phyloP scores from a whole-genome alignment of 805 yeast species.

The Kuraishia piskuri region DNA sequence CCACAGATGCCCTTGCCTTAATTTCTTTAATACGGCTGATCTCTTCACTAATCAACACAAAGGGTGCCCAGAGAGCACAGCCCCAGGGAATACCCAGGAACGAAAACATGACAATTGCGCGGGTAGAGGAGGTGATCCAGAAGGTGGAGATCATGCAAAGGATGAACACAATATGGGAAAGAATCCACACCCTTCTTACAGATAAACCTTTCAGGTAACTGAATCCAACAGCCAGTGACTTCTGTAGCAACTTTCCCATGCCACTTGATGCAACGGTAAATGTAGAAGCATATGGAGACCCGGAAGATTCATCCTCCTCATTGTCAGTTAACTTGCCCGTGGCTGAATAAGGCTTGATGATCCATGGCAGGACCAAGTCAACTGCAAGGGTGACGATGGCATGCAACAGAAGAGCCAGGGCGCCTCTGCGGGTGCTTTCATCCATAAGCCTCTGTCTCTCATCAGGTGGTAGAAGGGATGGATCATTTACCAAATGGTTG shows the following conservation, averaged over 20 bases:
- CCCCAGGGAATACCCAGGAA: slow-evolving; percentile 60
- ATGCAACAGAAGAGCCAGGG: slow-evolving; percentile 40
- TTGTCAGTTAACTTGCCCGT: neutral
- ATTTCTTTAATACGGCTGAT: slow-evolving; percentile 42
- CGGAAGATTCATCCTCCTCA: slow-evolving; percentile 1
- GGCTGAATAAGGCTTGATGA: slow-evolving; percentile 17
- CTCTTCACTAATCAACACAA: slow-evolving; percentile 51
- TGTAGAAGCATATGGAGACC: slow-evolving; percentile 3
- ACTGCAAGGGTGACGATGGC: slow-evolving; percentile 37
- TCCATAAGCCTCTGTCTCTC: slow-evolving; percentile 27
- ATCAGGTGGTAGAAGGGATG: slow-evolving; percentile 30
- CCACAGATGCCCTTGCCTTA: slow-evolving; percentile 20
- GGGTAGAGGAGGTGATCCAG: slow-evolving; percentile 27
- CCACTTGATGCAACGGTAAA: neutral
- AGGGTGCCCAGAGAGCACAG: slow-evolving; percentile 59
- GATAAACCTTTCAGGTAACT: slow-evolving; percentile 9
- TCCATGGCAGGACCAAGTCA: slow-evolving; percentile 34
- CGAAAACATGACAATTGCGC: slow-evolving; percentile 41
- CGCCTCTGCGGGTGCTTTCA: slow-evolving; percentile 41
- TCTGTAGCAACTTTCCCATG: neutral
- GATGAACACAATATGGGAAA: slow-evolving; percentile 42
- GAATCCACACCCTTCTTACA: slow-evolving; percentile 38
- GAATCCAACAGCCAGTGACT: neutral
- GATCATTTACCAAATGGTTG: slow-evolving; percentile 22
- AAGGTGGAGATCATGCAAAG: slow-evolving; percentile 39